These are phyloP conservation scores for Cubamyces lactineus DNA, from an alignment of 768 basidiomycete species.

Conservation along the genomic window DNA sequence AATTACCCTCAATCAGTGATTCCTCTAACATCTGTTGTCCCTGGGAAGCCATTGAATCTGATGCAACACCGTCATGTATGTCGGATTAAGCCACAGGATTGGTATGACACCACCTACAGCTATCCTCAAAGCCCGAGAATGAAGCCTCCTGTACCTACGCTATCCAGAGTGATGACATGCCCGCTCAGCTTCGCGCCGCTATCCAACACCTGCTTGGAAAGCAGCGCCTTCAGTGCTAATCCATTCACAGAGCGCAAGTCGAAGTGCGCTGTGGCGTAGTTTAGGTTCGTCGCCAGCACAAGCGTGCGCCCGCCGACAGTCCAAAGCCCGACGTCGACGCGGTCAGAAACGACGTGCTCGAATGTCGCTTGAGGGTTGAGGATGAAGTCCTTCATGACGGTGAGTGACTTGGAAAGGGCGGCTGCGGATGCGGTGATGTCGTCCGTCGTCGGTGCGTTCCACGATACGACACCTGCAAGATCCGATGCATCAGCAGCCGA, in stretches of 20 bases:
- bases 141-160: conserved; percentile 33
- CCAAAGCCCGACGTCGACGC: conserved; percentile 42
- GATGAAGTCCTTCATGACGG: conserved; percentile 35
- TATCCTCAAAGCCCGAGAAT: conserved; percentile 20
- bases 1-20: not conserved
- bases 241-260: conserved; percentile 22
- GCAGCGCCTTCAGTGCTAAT: conserved; percentile 7
- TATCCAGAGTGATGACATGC: conserved; percentile 26
- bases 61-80: no score
- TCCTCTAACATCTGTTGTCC: no score
- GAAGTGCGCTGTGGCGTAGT: conserved; percentile 30
- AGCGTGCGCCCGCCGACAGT: conserved; percentile 36
- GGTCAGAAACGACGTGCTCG: conserved; percentile 23
- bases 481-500: not conserved
- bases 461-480: conserved; percentile 39
- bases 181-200: conserved; percentile 32
- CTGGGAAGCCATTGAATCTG: no score
- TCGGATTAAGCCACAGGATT: not conserved
- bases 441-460: conserved; percentile 45
- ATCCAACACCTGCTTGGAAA: conserved; percentile 30
- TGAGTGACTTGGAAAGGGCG: conserved; percentile 37
- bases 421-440: conserved; percentile 44
- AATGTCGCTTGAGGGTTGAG: conserved; percentile 34
- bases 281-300: conserved; percentile 40
- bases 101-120: not conserved